phyloP scores from a whole-genome alignment of 129 eudicot genomes.

The Helianthus tuberosus region DNA sequence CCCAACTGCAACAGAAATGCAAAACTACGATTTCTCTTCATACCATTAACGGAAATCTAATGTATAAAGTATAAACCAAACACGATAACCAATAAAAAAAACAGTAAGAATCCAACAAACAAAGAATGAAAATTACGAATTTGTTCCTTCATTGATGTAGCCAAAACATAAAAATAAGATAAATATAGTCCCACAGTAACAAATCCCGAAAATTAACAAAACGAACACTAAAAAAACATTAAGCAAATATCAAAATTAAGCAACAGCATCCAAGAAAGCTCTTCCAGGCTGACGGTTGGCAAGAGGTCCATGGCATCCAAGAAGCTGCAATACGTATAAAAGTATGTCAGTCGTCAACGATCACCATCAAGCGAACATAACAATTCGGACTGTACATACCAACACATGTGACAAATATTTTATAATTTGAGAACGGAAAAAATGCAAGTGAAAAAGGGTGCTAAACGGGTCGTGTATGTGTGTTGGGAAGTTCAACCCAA shows the following conservation, averaged over 20 bases:
- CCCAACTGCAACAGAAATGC: no score
- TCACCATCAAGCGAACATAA: not conserved
- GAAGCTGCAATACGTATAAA: slow-evolving; percentile 56
- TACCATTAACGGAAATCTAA: no score
- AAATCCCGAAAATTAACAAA: slow-evolving; percentile 18
- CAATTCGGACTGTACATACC: not conserved
- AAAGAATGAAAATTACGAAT: not conserved
- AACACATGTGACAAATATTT: not conserved
- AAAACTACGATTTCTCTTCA: no score
- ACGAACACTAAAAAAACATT: slow-evolving; percentile 1
- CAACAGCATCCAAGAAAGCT: slow-evolving; percentile 66
- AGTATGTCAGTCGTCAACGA: not conserved
- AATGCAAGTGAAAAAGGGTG: not conserved
- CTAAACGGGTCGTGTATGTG: no score
- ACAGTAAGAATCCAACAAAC: not conserved
- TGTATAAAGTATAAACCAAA: no score
- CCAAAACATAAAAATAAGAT: slow-evolving; percentile 26
- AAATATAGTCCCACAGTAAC: not conserved
- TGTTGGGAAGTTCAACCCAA: no score
- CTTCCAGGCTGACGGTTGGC: slow-evolving; percentile 80
- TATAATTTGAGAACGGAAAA: not conserved
- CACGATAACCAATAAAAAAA: not conserved
- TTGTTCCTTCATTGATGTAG: slow-evolving; percentile 24
- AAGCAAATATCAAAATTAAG: slow-evolving; percentile 26
- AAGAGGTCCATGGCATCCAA: slow-evolving; percentile 84